phyloP scores from a whole-genome alignment of 805 yeast species.

The Candida adriatica region DNA sequence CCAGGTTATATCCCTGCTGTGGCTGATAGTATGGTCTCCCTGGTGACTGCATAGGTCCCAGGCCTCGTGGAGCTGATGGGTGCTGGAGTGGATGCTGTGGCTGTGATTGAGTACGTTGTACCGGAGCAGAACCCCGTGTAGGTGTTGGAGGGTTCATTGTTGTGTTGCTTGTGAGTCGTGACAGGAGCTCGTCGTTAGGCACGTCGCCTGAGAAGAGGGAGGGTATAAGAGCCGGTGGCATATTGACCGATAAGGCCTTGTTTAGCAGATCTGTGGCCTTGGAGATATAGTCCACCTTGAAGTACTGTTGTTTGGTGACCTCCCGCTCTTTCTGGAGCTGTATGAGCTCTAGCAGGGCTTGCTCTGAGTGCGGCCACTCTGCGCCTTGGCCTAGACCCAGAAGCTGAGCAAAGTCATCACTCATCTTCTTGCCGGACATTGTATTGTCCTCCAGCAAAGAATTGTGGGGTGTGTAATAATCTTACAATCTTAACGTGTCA shows the following conservation, averaged over 20 bases:
- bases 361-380: slow-evolving; percentile 22
- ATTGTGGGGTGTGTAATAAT: not conserved
- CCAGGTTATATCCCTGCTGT: slow-evolving; percentile 10
- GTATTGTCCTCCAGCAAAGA: not conserved
- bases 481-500: no score
- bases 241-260: slow-evolving; percentile 49
- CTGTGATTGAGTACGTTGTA: slow-evolving; percentile 2
- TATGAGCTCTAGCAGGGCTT: slow-evolving; percentile 19
- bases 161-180: slow-evolving; percentile 6
- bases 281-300: slow-evolving; percentile 55
- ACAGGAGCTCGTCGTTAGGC: slow-evolving; percentile 12
- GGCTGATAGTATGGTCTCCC: slow-evolving; percentile 11
- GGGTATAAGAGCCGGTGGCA: slow-evolving; percentile 63
- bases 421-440: no score
- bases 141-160: slow-evolving; percentile 3
- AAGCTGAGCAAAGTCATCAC: slow-evolving; percentile 11
- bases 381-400: slow-evolving; percentile 19
- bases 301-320: slow-evolving; percentile 72
- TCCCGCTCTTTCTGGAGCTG: slow-evolving; percentile 52
- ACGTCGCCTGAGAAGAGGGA: slow-evolving; percentile 40
- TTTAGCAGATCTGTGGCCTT: slow-evolving; percentile 56
- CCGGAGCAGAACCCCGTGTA: slow-evolving; percentile 1
- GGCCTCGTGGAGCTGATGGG: not conserved
- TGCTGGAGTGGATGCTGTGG: slow-evolving; percentile 1
- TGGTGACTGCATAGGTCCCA: slow-evolving; percentile 4